phyloP scores from a whole-genome alignment of 1,284 basidiomycete species.

The Clitocybe nebularis region DNA sequence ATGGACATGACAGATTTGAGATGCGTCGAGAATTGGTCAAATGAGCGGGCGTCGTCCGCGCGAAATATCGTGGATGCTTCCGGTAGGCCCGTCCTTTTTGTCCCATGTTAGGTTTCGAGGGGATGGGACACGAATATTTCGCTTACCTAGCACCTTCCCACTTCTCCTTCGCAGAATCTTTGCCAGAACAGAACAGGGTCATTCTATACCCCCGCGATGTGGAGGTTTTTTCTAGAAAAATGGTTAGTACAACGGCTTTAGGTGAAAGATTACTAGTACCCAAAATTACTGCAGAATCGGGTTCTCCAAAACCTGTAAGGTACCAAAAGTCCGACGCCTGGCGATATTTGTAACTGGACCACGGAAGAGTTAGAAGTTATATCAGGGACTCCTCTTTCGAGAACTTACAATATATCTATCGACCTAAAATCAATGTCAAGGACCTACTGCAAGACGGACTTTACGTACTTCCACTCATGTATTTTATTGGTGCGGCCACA shows the following conservation, averaged over 20 bases:
- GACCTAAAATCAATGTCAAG: constrained; percentile 6
- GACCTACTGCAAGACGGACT: neutral
- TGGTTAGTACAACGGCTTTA: neutral
- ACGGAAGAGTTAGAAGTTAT: no score
- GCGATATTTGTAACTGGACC: constrained; percentile 85
- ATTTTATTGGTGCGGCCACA: constrained; percentile 79
- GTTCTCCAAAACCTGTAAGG: constrained; percentile 92
- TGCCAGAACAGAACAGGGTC: constrained; percentile 84
- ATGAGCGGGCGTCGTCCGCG: constrained; percentile 68
- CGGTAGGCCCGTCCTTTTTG: constrained; percentile 58
- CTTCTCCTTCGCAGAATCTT: constrained; percentile 74
- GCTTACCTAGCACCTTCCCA: constrained; percentile 85
- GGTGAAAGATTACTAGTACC: no score
- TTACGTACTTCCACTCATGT: constrained; percentile 81
- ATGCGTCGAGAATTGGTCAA: constrained; percentile 48
- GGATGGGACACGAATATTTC: no score
- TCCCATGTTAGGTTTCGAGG: no score
- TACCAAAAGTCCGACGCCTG: constrained; percentile 95
- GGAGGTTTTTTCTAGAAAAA: constrained; percentile 53
- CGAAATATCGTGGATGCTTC: constrained; percentile 65
- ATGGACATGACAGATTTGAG: constrained; percentile 34
- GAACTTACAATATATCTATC: constrained; percentile 47
- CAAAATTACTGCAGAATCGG: constrained; percentile 84
- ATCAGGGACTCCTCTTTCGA: no score
- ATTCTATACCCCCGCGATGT: constrained; percentile 79